Evolutionary conservation across 2,329 filamentous ascomycete species (phyloP).

Genomic region (Colletotrichum costaricense): DNA sequence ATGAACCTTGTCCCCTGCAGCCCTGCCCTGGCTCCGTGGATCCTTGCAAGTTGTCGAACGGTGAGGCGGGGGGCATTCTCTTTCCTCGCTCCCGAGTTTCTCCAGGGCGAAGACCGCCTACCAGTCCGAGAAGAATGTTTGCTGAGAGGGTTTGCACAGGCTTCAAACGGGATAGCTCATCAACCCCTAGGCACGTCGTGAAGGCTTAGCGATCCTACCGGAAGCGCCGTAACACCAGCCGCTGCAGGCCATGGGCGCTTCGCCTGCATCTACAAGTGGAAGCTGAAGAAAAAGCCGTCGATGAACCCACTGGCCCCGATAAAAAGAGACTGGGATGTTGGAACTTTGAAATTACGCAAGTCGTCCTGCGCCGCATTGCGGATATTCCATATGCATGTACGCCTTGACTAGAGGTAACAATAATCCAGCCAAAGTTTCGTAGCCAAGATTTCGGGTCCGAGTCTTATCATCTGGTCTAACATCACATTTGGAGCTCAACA

Average conservation of each 20-base stretch:
- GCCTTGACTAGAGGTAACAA: not conserved
- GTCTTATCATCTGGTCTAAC: not conserved
- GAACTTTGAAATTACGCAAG: not conserved
- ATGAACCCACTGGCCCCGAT: not conserved
- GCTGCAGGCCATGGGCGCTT: not conserved
- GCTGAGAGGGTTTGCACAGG: not conserved
- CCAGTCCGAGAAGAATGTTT: not conserved
- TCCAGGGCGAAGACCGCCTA: not conserved
- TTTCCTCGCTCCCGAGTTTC: not conserved
- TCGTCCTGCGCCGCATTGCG: not conserved
- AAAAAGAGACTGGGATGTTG: not conserved
- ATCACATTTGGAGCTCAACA: not conserved
- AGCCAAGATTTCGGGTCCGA: not conserved
- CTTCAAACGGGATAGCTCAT: not conserved
- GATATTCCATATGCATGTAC: not conserved
- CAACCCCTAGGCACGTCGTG: not conserved
- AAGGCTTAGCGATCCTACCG: not conserved
- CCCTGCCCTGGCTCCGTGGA: not conserved
- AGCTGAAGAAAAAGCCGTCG: not conserved
- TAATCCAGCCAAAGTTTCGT: not conserved
- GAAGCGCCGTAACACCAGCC: not conserved
- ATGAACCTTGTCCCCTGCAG: constrained; percentile 2
- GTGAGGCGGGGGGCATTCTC: not conserved
- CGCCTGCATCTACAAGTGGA: not conserved
- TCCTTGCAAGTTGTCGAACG: not conserved